These are phyloP conservation scores for Paraleonurus japonicus DNA, from an alignment of 257 asterid species.

Conservation along the genomic window DNA sequence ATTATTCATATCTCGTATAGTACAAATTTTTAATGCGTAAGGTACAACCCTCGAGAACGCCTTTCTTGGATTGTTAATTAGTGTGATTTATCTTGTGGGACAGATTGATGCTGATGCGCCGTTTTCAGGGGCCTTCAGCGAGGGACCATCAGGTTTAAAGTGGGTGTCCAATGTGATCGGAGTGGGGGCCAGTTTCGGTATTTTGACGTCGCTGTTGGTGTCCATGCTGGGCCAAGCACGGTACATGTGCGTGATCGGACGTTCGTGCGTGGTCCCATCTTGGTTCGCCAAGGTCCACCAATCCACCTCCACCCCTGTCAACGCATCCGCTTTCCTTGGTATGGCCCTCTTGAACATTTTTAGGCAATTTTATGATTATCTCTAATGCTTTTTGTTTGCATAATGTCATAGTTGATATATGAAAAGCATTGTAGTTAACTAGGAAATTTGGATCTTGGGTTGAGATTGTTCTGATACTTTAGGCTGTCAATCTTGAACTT, in stretches of 20 bases:
- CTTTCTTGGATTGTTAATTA: background rate
- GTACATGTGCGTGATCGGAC: conserved; percentile 97
- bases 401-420: background rate
- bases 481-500: background rate
- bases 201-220: conserved; percentile 84
- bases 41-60: conserved; percentile 2
- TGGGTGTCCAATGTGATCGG: conserved; percentile 97
- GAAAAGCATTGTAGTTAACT: background rate
- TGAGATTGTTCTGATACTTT: background rate
- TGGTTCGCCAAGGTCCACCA: conserved; percentile 94
- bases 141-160: conserved; percentile 51
- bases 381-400: background rate
- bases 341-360: background rate
- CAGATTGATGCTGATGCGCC: conserved; percentile 88
- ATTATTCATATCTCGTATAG: background rate
- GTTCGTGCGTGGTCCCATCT: conserved; percentile 81
- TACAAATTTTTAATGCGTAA: background rate
- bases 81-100: background rate
- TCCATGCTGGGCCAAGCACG: conserved; percentile 98
- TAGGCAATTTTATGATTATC: background rate
- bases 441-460: background rate
- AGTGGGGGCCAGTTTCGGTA: conserved; percentile 95
- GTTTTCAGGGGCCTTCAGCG: conserved; percentile 78
- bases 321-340: conserved; percentile 55
- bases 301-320: conserved; percentile 79